These are phyloP conservation scores for Aspergillus ustus DNA, from an alignment of 2,329 filamentous ascomycete species.

Conservation along the genomic window DNA sequence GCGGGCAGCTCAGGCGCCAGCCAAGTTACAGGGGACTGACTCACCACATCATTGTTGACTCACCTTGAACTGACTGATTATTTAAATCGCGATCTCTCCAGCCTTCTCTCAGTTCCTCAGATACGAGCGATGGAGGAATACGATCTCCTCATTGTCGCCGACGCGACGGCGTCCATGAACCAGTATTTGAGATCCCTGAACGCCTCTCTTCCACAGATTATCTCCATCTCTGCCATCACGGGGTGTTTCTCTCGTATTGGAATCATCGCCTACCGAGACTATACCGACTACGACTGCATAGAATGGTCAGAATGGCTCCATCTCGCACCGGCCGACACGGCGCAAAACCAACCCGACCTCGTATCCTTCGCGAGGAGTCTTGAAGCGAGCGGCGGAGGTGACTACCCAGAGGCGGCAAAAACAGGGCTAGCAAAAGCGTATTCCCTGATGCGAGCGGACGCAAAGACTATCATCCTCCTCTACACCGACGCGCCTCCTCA, in stretches of 20 bases:
- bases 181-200: slow-evolving; percentile 51
- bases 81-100: background rate
- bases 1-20: background rate
- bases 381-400: slow-evolving; percentile 40
- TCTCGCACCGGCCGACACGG: slow-evolving; percentile 2
- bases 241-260: slow-evolving; percentile 57
- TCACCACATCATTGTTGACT: background rate
- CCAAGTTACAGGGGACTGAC: background rate
- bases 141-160: slow-evolving; percentile 24
- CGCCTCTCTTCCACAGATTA: slow-evolving; percentile 55
- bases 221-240: slow-evolving; percentile 55
- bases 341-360: slow-evolving; percentile 35
- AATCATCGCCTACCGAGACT: slow-evolving; percentile 58
- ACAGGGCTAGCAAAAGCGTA: slow-evolving; percentile 55
- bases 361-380: slow-evolving; percentile 44
- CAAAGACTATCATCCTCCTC: slow-evolving; percentile 55
- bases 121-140: slow-evolving; percentile 9
- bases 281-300: slow-evolving; percentile 40
- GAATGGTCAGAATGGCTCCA: slow-evolving; percentile 58
- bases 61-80: background rate
- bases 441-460: slow-evolving; percentile 52
- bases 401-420: slow-evolving; percentile 56
- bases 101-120: background rate
- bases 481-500: slow-evolving; percentile 58
- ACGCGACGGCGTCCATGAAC: slow-evolving; percentile 26